phyloP scores from a whole-genome alignment of 2,329 filamentous ascomycete genomes.

The Cladophialophora chaetospira region DNA sequence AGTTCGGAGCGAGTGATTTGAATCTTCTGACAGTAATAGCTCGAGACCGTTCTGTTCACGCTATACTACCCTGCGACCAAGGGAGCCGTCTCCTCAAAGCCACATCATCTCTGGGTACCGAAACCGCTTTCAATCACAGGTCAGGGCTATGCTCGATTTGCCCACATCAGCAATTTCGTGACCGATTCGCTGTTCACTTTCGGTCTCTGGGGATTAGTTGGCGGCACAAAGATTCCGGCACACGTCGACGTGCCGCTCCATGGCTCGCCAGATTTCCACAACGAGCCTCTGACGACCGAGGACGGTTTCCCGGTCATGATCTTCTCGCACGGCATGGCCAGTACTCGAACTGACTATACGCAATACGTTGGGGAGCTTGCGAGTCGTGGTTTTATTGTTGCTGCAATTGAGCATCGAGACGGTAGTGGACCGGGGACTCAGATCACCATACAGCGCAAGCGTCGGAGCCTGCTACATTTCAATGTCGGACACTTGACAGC shows the following conservation, averaged over 20 bases:
- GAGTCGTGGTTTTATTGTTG: conserved; percentile 30
- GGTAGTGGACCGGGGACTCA: conserved; percentile 32
- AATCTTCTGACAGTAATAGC: conserved; percentile 8
- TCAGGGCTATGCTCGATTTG: conserved; percentile 32
- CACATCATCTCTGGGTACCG: conserved; percentile 33
- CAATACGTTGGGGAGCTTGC: conserved; percentile 32
- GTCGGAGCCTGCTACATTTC: conserved; percentile 24
- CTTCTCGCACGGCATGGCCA: conserved; percentile 34
- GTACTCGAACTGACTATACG: conserved; percentile 33
- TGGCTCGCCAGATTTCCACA: not conserved
- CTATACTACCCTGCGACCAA: conserved; percentile 32
- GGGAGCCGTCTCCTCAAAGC: conserved; percentile 19
- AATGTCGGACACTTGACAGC: conserved; percentile 19
- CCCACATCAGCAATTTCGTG: conserved; percentile 32
- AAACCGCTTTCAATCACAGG: conserved; percentile 28
- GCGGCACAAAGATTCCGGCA: conserved; percentile 32
- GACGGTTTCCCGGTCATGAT: conserved; percentile 33
- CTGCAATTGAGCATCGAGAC: conserved; percentile 33
- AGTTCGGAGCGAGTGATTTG: not conserved
- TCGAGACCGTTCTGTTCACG: conserved; percentile 34
- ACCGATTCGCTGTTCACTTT: conserved; percentile 30
- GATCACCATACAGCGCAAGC: conserved; percentile 21
- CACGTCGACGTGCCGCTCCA: conserved; percentile 32
- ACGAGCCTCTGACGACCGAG: conserved; percentile 1
- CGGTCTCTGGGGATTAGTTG: conserved; percentile 29